phyloP scores from a whole-genome alignment of 371 early-diverging fungal genomes.

The Saksenaea oblongispora region DNA sequence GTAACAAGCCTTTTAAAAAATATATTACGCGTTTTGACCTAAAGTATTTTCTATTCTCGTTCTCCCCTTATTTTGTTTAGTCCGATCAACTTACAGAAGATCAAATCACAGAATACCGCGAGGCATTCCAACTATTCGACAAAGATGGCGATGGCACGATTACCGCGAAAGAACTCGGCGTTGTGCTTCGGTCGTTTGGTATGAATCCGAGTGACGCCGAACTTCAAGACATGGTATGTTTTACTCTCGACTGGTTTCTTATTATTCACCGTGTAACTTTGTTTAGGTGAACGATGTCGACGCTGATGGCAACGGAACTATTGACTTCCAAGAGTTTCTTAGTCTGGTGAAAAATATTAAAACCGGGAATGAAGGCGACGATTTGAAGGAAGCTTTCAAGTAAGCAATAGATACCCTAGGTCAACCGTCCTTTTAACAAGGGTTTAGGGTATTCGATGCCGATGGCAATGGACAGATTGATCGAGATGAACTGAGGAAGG shows the following conservation, averaged over 20 bases:
- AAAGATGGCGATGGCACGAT: constrained; percentile 50
- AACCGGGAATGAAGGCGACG: constrained; percentile 38
- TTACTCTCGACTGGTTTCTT: not conserved
- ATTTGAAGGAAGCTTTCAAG: constrained; percentile 48
- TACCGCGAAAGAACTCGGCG: constrained; percentile 42
- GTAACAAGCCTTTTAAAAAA: not conserved
- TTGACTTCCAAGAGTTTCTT: constrained; percentile 91
- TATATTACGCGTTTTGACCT: not conserved
- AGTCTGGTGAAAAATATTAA: constrained; percentile 77
- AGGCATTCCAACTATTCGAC: constrained; percentile 51
- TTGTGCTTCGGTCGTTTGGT: constrained; percentile 43
- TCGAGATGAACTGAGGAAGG: constrained; percentile 60
- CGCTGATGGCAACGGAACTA: constrained; percentile 89
- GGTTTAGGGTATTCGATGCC: constrained; percentile 68
- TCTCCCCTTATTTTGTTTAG: constrained; percentile 12
- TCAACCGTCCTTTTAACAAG: not conserved
- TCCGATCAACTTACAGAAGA: constrained; percentile 52
- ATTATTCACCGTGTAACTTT: constrained; percentile 2
- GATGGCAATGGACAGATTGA: constrained; percentile 75
- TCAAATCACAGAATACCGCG: constrained; percentile 47
- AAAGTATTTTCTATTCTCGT: not conserved
- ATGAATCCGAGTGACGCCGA: constrained; percentile 81
- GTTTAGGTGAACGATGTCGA: constrained; percentile 84
- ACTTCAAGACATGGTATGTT: constrained; percentile 67
- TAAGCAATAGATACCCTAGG: constrained; percentile 42